A percentile compares a stretch with the other conserved stretches of the same genome.
These are phyloP conservation scores for Saturnispora bothae DNA, from an alignment of 805 yeast species.

Conservation along the genomic window DNA sequence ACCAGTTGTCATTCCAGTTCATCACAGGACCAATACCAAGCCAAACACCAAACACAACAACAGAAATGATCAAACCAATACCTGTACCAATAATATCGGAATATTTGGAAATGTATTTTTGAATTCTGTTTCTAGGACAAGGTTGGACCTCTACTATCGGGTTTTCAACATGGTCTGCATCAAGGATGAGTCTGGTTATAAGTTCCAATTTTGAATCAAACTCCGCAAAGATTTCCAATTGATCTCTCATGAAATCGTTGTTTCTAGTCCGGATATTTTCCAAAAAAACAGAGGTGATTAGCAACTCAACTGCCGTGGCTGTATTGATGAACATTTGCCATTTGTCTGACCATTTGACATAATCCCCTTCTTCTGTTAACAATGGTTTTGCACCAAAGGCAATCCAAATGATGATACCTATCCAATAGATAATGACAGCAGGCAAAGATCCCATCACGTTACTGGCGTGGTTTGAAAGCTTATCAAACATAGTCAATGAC, in stretches of 20 bases:
- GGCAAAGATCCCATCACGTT: slow-evolving; percentile 24
- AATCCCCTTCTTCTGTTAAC: slow-evolving; percentile 7
- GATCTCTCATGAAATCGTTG: slow-evolving; percentile 21
- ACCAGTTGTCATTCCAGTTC: slow-evolving; percentile 30
- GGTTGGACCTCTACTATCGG: slow-evolving; percentile 21
- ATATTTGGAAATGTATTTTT: slow-evolving; percentile 20
- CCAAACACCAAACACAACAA: slow-evolving; percentile 28
- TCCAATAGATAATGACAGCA: slow-evolving; percentile 28
- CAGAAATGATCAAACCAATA: slow-evolving; percentile 27
- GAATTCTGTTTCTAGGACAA: slow-evolving; percentile 6
- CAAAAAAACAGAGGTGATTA: slow-evolving; percentile 26
- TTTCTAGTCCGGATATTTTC: slow-evolving; percentile 32
- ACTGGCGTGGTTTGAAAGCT: slow-evolving; percentile 19
- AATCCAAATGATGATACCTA: slow-evolving; percentile 29
- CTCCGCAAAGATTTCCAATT: slow-evolving; percentile 13
- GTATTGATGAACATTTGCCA: slow-evolving; percentile 35
- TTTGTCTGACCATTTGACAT: slow-evolving; percentile 22
- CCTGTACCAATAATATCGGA: slow-evolving; percentile 34
- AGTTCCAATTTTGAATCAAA: slow-evolving; percentile 24
- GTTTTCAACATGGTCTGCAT: slow-evolving; percentile 13
- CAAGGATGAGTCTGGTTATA: slow-evolving; percentile 1
- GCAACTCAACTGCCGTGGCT: slow-evolving; percentile 28
- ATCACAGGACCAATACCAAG: slow-evolving; percentile 27
- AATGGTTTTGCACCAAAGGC: slow-evolving; percentile 27
- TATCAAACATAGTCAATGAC: slow-evolving; percentile 26